Base-by-base conservation (phyloP, 148 eudicot species). In the Persicaria maculosa region DNA sequence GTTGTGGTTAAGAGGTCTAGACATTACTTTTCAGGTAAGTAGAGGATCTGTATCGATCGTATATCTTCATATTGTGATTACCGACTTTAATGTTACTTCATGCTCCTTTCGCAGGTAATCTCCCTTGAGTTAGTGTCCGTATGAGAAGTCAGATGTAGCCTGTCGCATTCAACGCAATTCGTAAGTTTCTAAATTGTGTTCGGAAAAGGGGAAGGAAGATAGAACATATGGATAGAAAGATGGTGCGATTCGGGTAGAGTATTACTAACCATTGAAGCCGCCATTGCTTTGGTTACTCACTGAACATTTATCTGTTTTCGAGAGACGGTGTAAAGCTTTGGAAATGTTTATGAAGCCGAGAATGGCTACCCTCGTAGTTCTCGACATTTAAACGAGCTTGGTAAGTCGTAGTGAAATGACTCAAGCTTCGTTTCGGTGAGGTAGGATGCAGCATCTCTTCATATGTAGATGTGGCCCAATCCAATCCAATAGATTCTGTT, bases 1-100 rank as follows among this genome's bases (percentile, higher is more conserved):
- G 31, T 91, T 72, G 78, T 86, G 45, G 48, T 79, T 87, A 88
- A 95, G 85, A 90, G 79, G 91, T 85, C 84, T 7, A 79, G 78
- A 76, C 82, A 76, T 79, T 84, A 89, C 52, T 83, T 79, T 74
- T 59, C 68, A 3, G 65, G 65, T 44, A 45, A 45, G 76, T 65
- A 79, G 65, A 31, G 40, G 2, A 31, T 3, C 40, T 31, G 40
- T 31, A 31, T 31, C 40, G 40, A 31, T 31, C 3, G 40, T 31
- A 31, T 31, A 31, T 31, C 40, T 31, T 31, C 40, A 36, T 17
- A 40, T 43, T 25, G 8, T 16, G 61, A 50, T 55, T 22, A 4
- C 17, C 15, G 10, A 11, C 6, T 65, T 43, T 36, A 36, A 57
- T 15, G 5, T 14, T 4, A 40, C 17, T 36, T 65, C 47, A 40